Evolutionary conservation across 2,329 filamentous ascomycete species (phyloP).

Genomic region (Onygena corvina): DNA sequence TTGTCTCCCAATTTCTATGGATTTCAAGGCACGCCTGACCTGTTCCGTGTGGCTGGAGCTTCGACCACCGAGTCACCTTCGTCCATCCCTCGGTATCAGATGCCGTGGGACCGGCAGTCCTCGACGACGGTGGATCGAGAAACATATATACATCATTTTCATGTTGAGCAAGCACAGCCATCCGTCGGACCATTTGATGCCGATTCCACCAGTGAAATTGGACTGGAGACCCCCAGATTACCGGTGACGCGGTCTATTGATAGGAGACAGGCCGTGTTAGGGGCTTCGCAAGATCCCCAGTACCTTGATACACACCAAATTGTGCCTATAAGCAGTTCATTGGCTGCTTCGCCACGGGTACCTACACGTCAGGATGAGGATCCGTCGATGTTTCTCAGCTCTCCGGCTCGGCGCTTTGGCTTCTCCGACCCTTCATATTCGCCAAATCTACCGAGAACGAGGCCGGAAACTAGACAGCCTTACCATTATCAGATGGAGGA

Average conservation of each 20-base stretch:
- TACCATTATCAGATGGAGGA: slow-evolving; percentile 41
- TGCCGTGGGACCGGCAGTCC: slow-evolving; percentile 37
- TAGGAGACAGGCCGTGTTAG: background rate
- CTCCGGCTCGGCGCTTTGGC: slow-evolving; percentile 38
- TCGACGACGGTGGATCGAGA: slow-evolving; percentile 14
- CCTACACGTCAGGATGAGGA: slow-evolving; percentile 30
- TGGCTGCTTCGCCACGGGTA: slow-evolving; percentile 35
- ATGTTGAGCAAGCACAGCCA: slow-evolving; percentile 11
- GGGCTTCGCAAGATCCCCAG: background rate
- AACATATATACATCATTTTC: slow-evolving; percentile 18
- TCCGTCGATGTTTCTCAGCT: slow-evolving; percentile 38
- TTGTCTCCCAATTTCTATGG: slow-evolving; percentile 40
- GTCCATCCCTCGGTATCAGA: slow-evolving; percentile 42
- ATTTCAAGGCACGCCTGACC: slow-evolving; percentile 47
- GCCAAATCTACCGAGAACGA: slow-evolving; percentile 18
- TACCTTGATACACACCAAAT: slow-evolving; percentile 17
- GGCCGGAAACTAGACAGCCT: slow-evolving; percentile 28
- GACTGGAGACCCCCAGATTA: slow-evolving; percentile 2
- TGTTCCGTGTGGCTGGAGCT: slow-evolving; percentile 42
- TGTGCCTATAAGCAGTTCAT: slow-evolving; percentile 32
- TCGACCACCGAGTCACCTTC: slow-evolving; percentile 44
- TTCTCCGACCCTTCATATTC: slow-evolving; percentile 26
- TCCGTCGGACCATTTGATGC: slow-evolving; percentile 16
- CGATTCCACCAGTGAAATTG: background rate
- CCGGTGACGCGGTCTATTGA: background rate